Base-by-base conservation (phyloP, 345 rosid species). In the Eucalyptus pauciflora region DNA sequence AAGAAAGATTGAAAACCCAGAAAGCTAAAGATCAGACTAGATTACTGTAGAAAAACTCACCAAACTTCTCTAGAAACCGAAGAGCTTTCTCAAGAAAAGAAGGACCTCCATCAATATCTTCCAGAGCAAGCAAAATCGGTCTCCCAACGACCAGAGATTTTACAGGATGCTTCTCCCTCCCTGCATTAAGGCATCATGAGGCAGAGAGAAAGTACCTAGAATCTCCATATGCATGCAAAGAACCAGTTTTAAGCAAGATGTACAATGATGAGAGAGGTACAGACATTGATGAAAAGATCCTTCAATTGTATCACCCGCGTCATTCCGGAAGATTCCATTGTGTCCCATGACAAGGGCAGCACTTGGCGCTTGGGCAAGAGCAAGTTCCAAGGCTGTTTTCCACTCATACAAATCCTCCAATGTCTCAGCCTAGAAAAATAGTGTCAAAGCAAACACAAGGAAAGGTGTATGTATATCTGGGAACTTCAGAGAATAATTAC, bases 21-120 rank as follows among this genome's bases (percentile, higher is more conserved):
- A 76, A 76, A 76, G 83, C 46, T 76, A 76, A 37, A 71, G 81
- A 76, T 76, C 83, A 76, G 48, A 76, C 27, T 20, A 76, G 27
- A 76, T 37, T 76, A 76, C 27, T 18, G 83, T 37, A 88, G 64
- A 88, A 88, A 79, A 37, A 91, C 98, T 90, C 90, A 97, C 99
- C 99, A 94, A 93, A 94, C 86, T 94, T 95, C 94, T 98, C 99
- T 67, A 98, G 95, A 93, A 98, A 98, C 88, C 86, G 96, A 93
- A 98, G 99, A 91, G 99, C 99, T 94, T 98, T 98, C 95, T 98
- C 99, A 79, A 98, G 98, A 90, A 98, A 98, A 58, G 99, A 98
- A 88, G 99, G 99, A 87, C 99, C 94, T 87, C 99, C 99, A 92
- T 98, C 99, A 93, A 98, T 98, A 93, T 98, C 99, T 93, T 98